A percentile compares a stretch with the other conserved stretches of the same genome.
Conservation (phyloP, 352 stramenopile genomes). For the Globisporangium solare region DNA sequence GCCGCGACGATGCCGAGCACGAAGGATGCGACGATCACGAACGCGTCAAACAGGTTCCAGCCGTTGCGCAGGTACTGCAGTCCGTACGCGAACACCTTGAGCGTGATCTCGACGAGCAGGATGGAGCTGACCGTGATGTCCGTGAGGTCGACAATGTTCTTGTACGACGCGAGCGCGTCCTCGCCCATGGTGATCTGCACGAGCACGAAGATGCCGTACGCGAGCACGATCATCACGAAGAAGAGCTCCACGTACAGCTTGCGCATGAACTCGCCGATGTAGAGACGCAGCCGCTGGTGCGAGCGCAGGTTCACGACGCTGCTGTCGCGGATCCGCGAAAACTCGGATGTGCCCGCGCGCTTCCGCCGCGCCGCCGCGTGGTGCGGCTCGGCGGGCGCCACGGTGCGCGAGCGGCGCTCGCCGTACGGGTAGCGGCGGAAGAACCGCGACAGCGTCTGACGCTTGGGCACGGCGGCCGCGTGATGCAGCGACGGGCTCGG, state of each 20-base stretch:
- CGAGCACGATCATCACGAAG: slow-evolving; percentile 85
- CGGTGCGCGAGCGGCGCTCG: slow-evolving; percentile 51
- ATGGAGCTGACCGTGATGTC: slow-evolving; percentile 84
- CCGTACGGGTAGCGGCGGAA: slow-evolving; percentile 56
- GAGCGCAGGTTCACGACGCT: slow-evolving; percentile 23
- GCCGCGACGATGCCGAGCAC: slow-evolving; percentile 65
- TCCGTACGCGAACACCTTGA: slow-evolving; percentile 81
- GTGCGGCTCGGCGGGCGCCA: slow-evolving; percentile 43
- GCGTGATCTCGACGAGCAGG: slow-evolving; percentile 68
- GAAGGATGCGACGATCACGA: slow-evolving; percentile 80
- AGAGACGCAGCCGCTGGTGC: slow-evolving; percentile 40
- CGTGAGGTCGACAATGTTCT: slow-evolving; percentile 67
- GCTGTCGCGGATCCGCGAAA: slow-evolving; percentile 29
- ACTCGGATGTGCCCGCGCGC: slow-evolving; percentile 31
- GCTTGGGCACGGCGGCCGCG: slow-evolving; percentile 41
- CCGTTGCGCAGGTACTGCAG: slow-evolving; percentile 54
- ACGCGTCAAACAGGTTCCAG: slow-evolving; percentile 77
- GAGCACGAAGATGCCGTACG: slow-evolving; percentile 80
- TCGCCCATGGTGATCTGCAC: slow-evolving; percentile 79
- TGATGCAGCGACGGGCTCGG: slow-evolving; percentile 11
- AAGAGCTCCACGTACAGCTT: slow-evolving; percentile 83
- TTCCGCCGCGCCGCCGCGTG: slow-evolving; percentile 21
- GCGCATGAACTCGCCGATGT: slow-evolving; percentile 78
- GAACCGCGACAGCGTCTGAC: slow-evolving; percentile 53
- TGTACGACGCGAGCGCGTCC: slow-evolving; percentile 42